Percentiles rank a stretch among this genome's conserved stretches.
Evolutionary conservation across 2,329 filamentous ascomycete genomes (phyloP).

Genomic region (Lasiodiplodia sp.): DNA sequence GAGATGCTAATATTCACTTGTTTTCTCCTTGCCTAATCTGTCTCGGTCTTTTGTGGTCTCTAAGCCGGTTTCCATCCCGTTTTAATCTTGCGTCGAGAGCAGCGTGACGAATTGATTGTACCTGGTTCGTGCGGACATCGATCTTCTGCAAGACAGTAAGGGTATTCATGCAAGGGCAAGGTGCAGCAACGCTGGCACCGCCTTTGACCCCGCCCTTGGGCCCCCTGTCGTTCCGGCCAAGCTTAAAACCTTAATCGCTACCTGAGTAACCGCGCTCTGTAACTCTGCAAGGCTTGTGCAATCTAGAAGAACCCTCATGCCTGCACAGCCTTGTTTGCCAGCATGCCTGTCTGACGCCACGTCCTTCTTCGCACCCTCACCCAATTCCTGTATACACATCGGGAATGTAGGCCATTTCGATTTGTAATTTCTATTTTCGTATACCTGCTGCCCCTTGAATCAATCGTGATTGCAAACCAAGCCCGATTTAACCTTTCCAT

Average conservation of each 20-base stretch:
- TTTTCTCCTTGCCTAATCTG: constrained; percentile 1
- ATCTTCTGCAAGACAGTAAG: not conserved
- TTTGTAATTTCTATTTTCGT: not conserved
- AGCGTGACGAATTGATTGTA: constrained; percentile 6
- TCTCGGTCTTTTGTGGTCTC: not conserved
- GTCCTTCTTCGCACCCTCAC: not conserved
- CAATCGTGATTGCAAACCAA: not conserved
- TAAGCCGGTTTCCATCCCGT: not conserved
- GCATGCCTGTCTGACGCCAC: not conserved
- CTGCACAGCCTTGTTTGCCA: not conserved
- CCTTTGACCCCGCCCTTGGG: not conserved
- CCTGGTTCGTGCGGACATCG: constrained; percentile 8
- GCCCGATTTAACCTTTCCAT: not conserved
- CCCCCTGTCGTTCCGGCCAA: constrained; percentile 2
- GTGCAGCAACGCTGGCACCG: not conserved
- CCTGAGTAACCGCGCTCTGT: not conserved
- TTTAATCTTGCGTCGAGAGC: not conserved
- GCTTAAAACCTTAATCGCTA: constrained; percentile 21
- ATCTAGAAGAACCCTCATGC: not conserved
- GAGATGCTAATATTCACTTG: constrained; percentile 25
- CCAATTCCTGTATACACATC: not conserved
- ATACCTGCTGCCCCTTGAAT: not conserved
- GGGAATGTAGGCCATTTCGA: not conserved
- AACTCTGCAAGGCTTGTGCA: not conserved
- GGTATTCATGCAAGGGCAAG: constrained; percentile 16